Percentiles rank a stretch among this genome's conserved stretches.
Conservation (phyloP, 345 rosid species). For the Xanthoceras sorbifolium region DNA sequence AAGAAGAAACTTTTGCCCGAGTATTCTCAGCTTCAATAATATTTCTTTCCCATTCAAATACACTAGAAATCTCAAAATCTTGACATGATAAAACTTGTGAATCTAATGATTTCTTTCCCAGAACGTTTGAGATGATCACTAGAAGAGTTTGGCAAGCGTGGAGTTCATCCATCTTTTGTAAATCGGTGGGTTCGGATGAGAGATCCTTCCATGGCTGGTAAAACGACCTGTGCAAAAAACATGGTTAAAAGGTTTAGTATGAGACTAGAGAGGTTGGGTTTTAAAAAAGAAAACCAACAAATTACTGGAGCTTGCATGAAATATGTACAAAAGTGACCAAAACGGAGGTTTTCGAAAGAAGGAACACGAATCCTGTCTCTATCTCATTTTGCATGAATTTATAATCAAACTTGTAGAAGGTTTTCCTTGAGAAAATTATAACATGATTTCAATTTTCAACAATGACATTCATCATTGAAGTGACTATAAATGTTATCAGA, state of each 20-base stretch:
- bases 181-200: slow-evolving; percentile 38
- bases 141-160: slow-evolving; percentile 67
- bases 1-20: neutral
- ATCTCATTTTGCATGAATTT: neutral
- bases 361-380: neutral
- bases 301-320: neutral
- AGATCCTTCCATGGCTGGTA: slow-evolving; percentile 64
- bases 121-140: slow-evolving; percentile 40
- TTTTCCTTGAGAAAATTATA: neutral
- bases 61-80: slow-evolving; percentile 41
- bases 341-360: neutral
- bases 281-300: neutral
- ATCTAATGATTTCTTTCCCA: slow-evolving; percentile 41
- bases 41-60: slow-evolving; percentile 65
- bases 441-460: neutral
- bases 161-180: slow-evolving; percentile 54
- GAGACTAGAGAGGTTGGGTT: neutral
- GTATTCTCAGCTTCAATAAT: slow-evolving; percentile 25
- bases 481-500: neutral
- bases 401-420: neutral
- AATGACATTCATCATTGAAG: neutral
- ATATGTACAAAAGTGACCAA: neutral
- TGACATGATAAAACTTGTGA: slow-evolving; percentile 29
- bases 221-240: slow-evolving; percentile 62
- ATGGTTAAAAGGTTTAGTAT: neutral